phyloP scores from a whole-genome alignment of 176 grass and related monocot species.

The Leersia perrieri region DNA sequence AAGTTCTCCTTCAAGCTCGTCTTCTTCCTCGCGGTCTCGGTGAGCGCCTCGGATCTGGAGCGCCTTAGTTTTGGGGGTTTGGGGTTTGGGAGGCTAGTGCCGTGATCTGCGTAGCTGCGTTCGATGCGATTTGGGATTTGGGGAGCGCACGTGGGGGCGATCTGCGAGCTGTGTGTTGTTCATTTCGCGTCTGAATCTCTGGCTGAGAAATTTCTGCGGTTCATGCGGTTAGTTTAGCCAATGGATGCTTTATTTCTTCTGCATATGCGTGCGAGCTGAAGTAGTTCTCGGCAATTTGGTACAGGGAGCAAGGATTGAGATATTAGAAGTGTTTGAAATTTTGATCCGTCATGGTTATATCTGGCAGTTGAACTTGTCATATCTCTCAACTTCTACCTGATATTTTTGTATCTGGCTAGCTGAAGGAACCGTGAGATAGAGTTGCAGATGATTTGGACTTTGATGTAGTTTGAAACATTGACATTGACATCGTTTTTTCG shows the following conservation, averaged over 20 bases:
- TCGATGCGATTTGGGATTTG: not conserved
- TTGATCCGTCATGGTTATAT: not conserved
- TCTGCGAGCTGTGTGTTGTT: not conserved
- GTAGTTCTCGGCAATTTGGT: not conserved
- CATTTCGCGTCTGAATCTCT: not conserved
- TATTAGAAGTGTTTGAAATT: conserved; percentile 19
- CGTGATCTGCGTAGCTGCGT: not conserved
- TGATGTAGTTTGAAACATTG: conserved; percentile 18
- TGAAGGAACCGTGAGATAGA: not conserved
- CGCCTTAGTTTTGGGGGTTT: not conserved
- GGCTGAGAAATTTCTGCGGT: not conserved
- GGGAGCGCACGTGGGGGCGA: not conserved
- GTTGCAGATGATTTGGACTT: not conserved
- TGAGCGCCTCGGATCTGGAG: conserved; percentile 21
- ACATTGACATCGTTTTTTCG: not conserved
- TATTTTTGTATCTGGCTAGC: not conserved
- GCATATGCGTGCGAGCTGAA: conserved; percentile 8
- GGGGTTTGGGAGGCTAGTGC: not conserved
- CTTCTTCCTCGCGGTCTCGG: conserved; percentile 87
- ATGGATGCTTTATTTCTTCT: not conserved
- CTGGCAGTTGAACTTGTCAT: not conserved
- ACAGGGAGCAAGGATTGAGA: not conserved
- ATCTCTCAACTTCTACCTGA: not conserved
- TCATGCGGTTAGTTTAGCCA: not conserved
- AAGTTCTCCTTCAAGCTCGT: conserved; percentile 99